Conservation (phyloP, 2,329 filamentous ascomycete species). For the Atkinsonella hypoxylon region DNA sequence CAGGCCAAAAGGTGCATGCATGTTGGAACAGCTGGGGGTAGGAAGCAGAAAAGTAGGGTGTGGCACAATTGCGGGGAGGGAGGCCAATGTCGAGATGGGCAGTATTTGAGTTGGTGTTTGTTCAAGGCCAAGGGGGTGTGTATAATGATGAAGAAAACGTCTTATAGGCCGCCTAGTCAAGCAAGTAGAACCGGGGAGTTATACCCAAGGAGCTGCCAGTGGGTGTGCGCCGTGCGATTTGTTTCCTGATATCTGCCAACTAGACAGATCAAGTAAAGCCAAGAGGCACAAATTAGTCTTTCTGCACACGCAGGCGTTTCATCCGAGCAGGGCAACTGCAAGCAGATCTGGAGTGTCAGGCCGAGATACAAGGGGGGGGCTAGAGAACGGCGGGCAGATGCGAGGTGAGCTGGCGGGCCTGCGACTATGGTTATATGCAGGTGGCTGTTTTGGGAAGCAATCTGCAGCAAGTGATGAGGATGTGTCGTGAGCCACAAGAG, state of each 20-base stretch:
- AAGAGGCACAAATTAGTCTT: neutral
- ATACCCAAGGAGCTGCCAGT: conserved; percentile 1
- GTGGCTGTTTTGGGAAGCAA: conserved; percentile 6
- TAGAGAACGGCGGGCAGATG: conserved; percentile 1
- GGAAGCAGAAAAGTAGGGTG: conserved; percentile 1
- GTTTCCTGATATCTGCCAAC: neutral
- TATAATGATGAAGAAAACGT: neutral
- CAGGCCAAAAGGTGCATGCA: conserved; percentile 22
- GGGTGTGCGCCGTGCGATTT: neutral
- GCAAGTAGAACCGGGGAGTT: neutral
- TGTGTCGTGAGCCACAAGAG: conserved; percentile 4
- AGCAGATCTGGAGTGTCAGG: conserved; percentile 6
- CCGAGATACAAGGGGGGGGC: conserved; percentile 5
- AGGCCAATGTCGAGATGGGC: conserved; percentile 5
- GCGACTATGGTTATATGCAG: conserved; percentile 6
- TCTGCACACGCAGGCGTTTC: neutral
- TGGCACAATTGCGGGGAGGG: conserved; percentile 7
- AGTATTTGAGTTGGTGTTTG: conserved; percentile 2
- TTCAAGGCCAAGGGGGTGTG: conserved; percentile 2
- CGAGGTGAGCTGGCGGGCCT: conserved; percentile 8
- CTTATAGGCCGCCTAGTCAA: neutral
- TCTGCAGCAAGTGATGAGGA: conserved; percentile 3
- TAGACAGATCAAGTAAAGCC: neutral
- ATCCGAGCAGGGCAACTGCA: conserved; percentile 3
- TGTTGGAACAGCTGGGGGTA: conserved; percentile 20